A percentile compares a stretch with the other conserved stretches of the same genome.
These are phyloP conservation scores for Ceratocystis variospora DNA, from an alignment of 2,329 filamentous ascomycete genomes.

Conservation along the genomic window DNA sequence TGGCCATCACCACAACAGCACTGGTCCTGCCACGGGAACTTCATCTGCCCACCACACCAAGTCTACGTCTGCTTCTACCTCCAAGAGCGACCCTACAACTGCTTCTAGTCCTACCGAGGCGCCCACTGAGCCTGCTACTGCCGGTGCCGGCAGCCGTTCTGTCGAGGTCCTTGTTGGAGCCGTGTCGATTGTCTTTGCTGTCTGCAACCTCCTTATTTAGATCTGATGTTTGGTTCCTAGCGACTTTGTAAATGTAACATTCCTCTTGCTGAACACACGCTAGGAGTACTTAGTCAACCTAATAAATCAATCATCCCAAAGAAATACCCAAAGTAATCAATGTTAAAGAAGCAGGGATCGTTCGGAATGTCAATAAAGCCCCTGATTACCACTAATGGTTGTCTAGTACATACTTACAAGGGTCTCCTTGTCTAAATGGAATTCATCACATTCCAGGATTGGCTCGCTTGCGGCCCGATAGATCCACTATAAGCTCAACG, in stretches of 20 bases:
- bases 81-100: background rate
- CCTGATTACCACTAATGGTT: background rate
- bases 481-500: background rate
- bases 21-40: background rate
- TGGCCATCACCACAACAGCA: background rate
- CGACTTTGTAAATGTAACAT: background rate
- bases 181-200: slow-evolving; percentile 5
- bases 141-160: background rate
- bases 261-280: background rate
- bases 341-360: background rate
- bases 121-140: slow-evolving; percentile 7
- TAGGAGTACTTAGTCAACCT: background rate
- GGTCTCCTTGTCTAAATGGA: background rate
- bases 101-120: background rate
- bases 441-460: background rate
- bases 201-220: slow-evolving; percentile 10
- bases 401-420: background rate
- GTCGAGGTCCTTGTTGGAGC: slow-evolving; percentile 1
- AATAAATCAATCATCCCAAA: background rate
- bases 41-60: background rate
- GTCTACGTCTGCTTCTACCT: background rate
- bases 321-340: background rate
- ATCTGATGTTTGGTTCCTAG: background rate
- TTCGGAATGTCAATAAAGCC: background rate
- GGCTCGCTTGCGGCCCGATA: background rate